Evolutionary conservation across 208 protist genomes (phyloP), one percentile per base, ranked within the genome.

Genomic region (Leishmania mexicana): DNA sequence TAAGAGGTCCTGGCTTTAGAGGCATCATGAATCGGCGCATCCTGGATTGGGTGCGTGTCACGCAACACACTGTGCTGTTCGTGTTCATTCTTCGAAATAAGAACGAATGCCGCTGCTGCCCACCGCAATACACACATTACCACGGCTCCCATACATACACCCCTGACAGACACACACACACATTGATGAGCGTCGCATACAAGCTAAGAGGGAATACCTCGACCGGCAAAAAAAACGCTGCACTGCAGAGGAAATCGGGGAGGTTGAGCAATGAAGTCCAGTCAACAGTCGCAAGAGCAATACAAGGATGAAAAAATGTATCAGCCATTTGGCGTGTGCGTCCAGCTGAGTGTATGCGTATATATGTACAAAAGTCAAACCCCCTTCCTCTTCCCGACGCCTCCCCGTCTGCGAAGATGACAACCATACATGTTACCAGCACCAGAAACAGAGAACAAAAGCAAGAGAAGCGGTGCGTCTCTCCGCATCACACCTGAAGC

Each of bases 381-480:
- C 19, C 49, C 15, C 51, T 28, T 42, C 72, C 72, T 42, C 72
- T 45, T 53, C 40, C 45, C 40, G 38, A 53, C 68, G 11, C 24
- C 28, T 54, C 45, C 17, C 40, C 45, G 42, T 7, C 28, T 74
- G 45, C 68, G 24, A 38, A 53, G 45, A 74, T 17, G 24, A 51
- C 28, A 54, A 35, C 40, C 6, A 38, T 35, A 74, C 45, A 53
- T 4, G 28, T 53, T 15, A 35, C 45, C n/a, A 53, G 68, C 45
- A 74, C 42, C 45, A 53, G 7, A 74, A 47, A 71, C 65, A 47
- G 17, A 2, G 57, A 76, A 76, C 17, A 81, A 75, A 75, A 53
- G 71, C 62, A 65, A 79, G 49, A 60, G 76, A 24, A 86, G 17
- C n/a, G 31, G n/a, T 74, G 67, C 47, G 38, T 60, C 73, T 45